Conservation (phyloP, 768 basidiomycete species). For the Kwoniella mangroviensis region DNA sequence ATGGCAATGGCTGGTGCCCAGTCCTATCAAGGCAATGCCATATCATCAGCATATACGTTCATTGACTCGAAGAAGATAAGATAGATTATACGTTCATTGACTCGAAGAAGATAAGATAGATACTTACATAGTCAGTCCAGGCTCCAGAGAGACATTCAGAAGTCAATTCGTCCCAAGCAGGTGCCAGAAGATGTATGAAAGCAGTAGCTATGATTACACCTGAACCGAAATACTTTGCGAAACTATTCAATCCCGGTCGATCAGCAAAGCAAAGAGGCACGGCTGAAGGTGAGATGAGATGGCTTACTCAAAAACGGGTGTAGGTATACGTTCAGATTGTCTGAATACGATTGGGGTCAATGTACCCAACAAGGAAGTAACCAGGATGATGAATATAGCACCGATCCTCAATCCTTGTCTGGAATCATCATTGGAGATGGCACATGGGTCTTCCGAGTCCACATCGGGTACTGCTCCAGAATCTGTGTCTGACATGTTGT, state of each 20-base stretch:
- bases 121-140: conserved; percentile 79
- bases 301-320: conserved; percentile 70
- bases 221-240: conserved; percentile 88
- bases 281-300: neutral
- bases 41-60: neutral
- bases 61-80: too few relatives aligned
- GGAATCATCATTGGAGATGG: conserved; percentile 36
- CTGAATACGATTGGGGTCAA: conserved; percentile 48
- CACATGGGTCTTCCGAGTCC: conserved; percentile 41
- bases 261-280: neutral
- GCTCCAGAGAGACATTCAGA: conserved; percentile 70
- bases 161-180: conserved; percentile 72
- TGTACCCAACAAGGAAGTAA: conserved; percentile 53
- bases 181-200: conserved; percentile 68
- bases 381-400: conserved; percentile 56
- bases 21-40: conserved; percentile 62
- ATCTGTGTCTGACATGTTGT: conserved; percentile 18
- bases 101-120: too few relatives aligned
- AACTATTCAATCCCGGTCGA: conserved; percentile 60
- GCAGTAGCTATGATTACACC: conserved; percentile 81
- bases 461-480: neutral
- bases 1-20: conserved; percentile 82
- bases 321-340: conserved; percentile 61
- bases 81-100: too few relatives aligned
- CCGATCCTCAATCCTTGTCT: conserved; percentile 48